Percentiles rank a stretch among this genome's conserved stretches.
Conservation (phyloP, 2,329 filamentous ascomycete species). For the Colletotrichum eremochloae region DNA sequence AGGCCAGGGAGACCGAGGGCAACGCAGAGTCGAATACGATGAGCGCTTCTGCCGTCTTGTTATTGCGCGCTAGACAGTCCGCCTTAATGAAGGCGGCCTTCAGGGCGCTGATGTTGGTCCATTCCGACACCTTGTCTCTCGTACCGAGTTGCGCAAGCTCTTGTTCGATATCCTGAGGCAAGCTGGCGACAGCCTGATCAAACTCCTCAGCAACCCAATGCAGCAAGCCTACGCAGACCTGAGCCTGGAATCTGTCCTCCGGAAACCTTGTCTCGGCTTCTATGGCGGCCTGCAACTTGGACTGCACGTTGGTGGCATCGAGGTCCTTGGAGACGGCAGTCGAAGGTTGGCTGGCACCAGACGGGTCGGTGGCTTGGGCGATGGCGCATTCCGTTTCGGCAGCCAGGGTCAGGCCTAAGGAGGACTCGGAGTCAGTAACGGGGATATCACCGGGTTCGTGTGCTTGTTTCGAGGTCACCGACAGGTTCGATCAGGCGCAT, state of each 20-base stretch:
- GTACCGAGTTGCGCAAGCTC: constrained; percentile 66
- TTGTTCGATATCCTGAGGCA: constrained; percentile 74
- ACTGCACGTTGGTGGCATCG: constrained; percentile 60
- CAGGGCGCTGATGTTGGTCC: constrained; percentile 85
- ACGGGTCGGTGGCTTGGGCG: constrained; percentile 65
- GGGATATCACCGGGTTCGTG: constrained; percentile 11
- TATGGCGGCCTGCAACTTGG: constrained; percentile 68
- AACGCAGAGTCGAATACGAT: constrained; percentile 75
- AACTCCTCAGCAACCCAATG: constrained; percentile 84
- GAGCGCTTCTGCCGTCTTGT: constrained; percentile 70
- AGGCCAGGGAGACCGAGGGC: constrained; percentile 70
- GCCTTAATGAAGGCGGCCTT: constrained; percentile 85
- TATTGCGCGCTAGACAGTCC: constrained; percentile 67
- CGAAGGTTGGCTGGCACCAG: constrained; percentile 55
- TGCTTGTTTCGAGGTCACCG: constrained; percentile 53
- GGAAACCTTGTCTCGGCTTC: constrained; percentile 66
- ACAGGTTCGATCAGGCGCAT: constrained; percentile 90
- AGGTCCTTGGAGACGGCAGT: constrained; percentile 59
- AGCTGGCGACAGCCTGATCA: constrained; percentile 67
- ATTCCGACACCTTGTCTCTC: constrained; percentile 72
- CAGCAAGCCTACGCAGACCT: constrained; percentile 86
- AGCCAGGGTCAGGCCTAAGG: constrained; percentile 75
- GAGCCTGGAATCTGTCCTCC: constrained; percentile 81
- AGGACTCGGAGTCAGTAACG: constrained; percentile 43
- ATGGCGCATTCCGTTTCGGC: constrained; percentile 78